Conservation (phyloP, 1,284 basidiomycete genomes). For the Entoloma clypeatum region DNA sequence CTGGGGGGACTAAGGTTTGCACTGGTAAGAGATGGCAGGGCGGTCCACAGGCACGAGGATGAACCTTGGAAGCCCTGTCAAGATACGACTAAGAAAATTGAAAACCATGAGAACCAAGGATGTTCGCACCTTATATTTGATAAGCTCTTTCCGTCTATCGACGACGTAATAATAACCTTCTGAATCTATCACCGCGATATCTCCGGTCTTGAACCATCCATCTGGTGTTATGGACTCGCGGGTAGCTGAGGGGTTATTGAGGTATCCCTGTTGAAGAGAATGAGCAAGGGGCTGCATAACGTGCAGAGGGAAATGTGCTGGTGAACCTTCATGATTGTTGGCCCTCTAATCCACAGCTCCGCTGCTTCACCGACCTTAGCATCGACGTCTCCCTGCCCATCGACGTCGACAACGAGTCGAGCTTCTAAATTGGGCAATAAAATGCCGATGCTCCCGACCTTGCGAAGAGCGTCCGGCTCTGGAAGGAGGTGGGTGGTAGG, state of each 20-base stretch:
- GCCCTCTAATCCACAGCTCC: conserved; percentile 80
- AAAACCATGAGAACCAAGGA: background rate
- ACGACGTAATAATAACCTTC: conserved; percentile 68
- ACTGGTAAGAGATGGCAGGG: no score
- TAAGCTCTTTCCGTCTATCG: conserved; percentile 75
- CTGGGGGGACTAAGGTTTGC: conserved; percentile 86
- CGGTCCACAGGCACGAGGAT: conserved; percentile 15
- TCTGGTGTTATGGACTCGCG: conserved; percentile 62
- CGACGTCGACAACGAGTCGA: conserved; percentile 63
- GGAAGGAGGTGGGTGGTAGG: conserved; percentile 55
- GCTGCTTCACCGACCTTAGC: conserved; percentile 56
- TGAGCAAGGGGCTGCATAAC: background rate
- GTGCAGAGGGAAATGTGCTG: conserved; percentile 4
- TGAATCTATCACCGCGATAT: conserved; percentile 59
- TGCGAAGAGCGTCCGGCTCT: conserved; percentile 33
- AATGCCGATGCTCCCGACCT: conserved; percentile 65
- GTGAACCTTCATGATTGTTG: conserved; percentile 81
- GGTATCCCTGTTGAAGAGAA: conserved; percentile 45
- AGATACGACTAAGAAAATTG: background rate
- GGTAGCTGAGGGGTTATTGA: conserved; percentile 68
- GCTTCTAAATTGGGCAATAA: conserved; percentile 79
- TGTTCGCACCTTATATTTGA: conserved; percentile 70
- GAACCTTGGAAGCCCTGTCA: conserved; percentile 59
- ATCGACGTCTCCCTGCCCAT: conserved; percentile 49
- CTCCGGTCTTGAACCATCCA: conserved; percentile 84